Evolutionary conservation across 2,329 filamentous ascomycete species (phyloP).

Genomic region (Rhexocercosporidium sp.): DNA sequence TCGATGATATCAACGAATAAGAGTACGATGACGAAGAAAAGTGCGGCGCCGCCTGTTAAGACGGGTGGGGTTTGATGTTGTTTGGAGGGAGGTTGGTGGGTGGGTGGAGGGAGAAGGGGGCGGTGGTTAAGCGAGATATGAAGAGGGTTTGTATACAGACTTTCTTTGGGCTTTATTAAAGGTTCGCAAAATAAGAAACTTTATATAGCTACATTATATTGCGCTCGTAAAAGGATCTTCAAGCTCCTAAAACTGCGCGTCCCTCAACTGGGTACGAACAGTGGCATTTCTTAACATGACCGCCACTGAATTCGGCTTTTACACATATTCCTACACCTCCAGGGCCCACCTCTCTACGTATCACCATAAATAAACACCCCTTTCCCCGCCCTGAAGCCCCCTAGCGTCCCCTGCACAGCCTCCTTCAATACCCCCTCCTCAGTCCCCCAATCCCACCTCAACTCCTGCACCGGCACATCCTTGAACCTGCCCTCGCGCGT

Average conservation of each 20-base stretch:
- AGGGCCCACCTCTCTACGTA: slow-evolving; percentile 43
- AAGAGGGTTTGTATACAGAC: background rate
- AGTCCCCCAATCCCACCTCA: slow-evolving; percentile 84
- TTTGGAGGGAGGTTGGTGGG: too few relatives aligned
- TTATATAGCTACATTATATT: too few relatives aligned
- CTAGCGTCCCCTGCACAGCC: slow-evolving; percentile 81
- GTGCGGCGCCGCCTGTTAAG: too few relatives aligned
- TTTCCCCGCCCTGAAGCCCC: slow-evolving; percentile 87
- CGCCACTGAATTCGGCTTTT: background rate
- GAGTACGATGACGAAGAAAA: too few relatives aligned
- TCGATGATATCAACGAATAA: too few relatives aligned
- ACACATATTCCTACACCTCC: background rate
- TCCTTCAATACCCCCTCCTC: slow-evolving; percentile 69
- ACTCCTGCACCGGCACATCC: slow-evolving; percentile 81
- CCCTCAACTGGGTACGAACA: too few relatives aligned
- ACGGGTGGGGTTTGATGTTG: background rate
- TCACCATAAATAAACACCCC: slow-evolving; percentile 83
- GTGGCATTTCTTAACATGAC: too few relatives aligned
- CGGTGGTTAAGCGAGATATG: background rate
- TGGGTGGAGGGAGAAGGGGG: background rate
- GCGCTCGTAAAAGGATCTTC: too few relatives aligned
- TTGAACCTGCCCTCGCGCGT: slow-evolving; percentile 78
- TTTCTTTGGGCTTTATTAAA: too few relatives aligned
- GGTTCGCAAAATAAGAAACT: too few relatives aligned
- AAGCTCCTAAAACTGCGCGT: too few relatives aligned